Evolutionary conservation across 495 filamentous ascomycete species (phyloP), one percentile per base, ranked within the genome.

Genomic region (Opeltia flavorubescens): DNA sequence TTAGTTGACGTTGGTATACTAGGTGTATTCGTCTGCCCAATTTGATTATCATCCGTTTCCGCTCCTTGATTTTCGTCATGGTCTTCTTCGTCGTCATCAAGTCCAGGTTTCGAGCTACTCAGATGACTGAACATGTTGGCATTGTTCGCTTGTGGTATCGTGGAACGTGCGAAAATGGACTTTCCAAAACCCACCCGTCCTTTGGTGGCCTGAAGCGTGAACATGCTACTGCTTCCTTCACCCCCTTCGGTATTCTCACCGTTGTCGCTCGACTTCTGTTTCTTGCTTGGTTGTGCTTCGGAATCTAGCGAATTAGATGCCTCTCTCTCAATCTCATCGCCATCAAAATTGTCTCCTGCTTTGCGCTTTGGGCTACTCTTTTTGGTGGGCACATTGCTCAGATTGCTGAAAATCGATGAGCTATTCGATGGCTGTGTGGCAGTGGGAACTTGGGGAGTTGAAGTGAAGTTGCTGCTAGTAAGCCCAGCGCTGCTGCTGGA

Each of bases 61-160:
- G 20, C 34, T n/a, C 38, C 54, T 24, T 61, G 57, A 35, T 67
- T 65, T 15, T 61, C 55, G 33, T 62, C 70, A 5, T 65, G 63
- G 31, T 69, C 65, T n/a, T 68, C 66, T 12, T 67, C 70, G 8
- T 66, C 65, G 5, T 66, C 66, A 18, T 75, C 70, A 42, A 55
- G 53, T 5, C 58, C 68, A 26, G 33, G 42, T 29, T 40, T 21
- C 13, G 13, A 15, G 29, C 17, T 39, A 4, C 58, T 65, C 29
- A 81, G 62, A 47, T 80, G 72, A 43, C 77, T 69, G 47, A 83
- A 83, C 21, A 81, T 78, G 50, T 81, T 83, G 30, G 59, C 33
- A 9, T 29, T 50, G 25, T 33, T 59, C 2, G 49, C 53, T 11
- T 48, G 47, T 25, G 48, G 40, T 11, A 1, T 52, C 33, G n/a